phyloP scores from a whole-genome alignment of 352 stramenopile species.

The Pythium monospermum region DNA sequence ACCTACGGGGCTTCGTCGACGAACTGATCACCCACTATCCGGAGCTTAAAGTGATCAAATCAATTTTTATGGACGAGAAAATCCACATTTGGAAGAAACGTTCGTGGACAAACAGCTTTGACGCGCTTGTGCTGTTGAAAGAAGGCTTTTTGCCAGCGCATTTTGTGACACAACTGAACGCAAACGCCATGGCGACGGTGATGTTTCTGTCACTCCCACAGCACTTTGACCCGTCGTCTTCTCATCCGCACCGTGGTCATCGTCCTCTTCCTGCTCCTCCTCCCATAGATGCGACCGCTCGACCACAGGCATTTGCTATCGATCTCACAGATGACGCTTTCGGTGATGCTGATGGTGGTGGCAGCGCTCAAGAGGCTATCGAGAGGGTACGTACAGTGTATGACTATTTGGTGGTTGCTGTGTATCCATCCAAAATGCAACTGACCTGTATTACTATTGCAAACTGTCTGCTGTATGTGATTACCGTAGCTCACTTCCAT shows the following conservation, averaged over 20 bases:
- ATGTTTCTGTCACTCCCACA: slow-evolving; percentile 16
- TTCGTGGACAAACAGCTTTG: slow-evolving; percentile 31
- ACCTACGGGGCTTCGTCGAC: slow-evolving; percentile 6
- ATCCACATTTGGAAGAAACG: slow-evolving; percentile 26
- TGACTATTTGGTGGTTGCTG: background rate
- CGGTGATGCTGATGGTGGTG: background rate
- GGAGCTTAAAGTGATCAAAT: slow-evolving; percentile 13
- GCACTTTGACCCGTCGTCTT: no score
- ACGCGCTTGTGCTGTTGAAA: slow-evolving; percentile 46
- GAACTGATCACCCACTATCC: slow-evolving; percentile 13
- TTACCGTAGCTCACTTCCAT: slow-evolving; percentile 44
- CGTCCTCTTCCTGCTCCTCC: no score
- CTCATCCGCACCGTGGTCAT: no score
- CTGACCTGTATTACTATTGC: no score
- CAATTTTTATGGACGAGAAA: slow-evolving; percentile 17
- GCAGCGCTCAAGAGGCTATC: slow-evolving; percentile 10
- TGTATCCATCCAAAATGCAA: background rate
- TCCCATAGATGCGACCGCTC: no score
- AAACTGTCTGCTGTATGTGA: no score
- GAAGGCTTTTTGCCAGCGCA: slow-evolving; percentile 34
- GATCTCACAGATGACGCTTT: slow-evolving; percentile 6
- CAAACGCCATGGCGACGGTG: slow-evolving; percentile 37
- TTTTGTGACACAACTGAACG: slow-evolving; percentile 34
- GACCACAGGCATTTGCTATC: no score
- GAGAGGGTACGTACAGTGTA: slow-evolving; percentile 29